Base-by-base conservation (phyloP, 768 basidiomycete genomes). In the Neoboletus subvelutipes region DNA sequence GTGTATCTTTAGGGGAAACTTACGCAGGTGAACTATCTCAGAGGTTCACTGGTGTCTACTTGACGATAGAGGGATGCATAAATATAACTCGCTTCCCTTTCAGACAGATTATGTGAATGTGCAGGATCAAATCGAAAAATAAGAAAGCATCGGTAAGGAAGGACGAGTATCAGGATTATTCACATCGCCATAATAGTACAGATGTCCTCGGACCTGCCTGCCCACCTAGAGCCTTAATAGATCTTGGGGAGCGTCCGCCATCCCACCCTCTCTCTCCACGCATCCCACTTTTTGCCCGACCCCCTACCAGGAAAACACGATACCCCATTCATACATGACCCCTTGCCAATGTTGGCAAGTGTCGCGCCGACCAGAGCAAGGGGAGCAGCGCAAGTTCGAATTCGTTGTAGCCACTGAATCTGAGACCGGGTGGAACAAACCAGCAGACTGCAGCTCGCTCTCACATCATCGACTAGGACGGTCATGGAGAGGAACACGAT, bases 1-100 rank as follows among this genome's bases (percentile, higher is more conserved):
- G 26, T 55, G 6, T 37, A 33, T 52, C 56, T 54, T 52, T 28
- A 75, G 64, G 56, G 68, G 64, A 41, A 66, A 68, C 18, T 20
- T 68, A 50, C 60, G 59, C 20, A 51, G 62, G 53, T 64, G 28
- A 67, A 33, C 11, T 10, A 2, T n/a, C 15, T 26, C 33, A 12
- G 31, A 45, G 18, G 22, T 34, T 4, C 10, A 15, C 12, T 11
- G 11, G n/a, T 33, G 17, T 26, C 22, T 4, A 5, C 33, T 22
- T 3, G n/a, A 37, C 46, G 28, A 12, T 8, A 24, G 10, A 18
- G 3, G n/a, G 4, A 8, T 22, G 4, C 29, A 36, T 26, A n/a
- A 39, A 49, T 39, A 57, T 11, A 18, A 33, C 12, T 24, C 26
- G 3, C 8, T 22, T 55, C 6, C 13, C 18, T 22, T 37, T 28